Base-by-base conservation (phyloP, 352 stramenopile genomes). In the Paralagenidium karlingii region DNA sequence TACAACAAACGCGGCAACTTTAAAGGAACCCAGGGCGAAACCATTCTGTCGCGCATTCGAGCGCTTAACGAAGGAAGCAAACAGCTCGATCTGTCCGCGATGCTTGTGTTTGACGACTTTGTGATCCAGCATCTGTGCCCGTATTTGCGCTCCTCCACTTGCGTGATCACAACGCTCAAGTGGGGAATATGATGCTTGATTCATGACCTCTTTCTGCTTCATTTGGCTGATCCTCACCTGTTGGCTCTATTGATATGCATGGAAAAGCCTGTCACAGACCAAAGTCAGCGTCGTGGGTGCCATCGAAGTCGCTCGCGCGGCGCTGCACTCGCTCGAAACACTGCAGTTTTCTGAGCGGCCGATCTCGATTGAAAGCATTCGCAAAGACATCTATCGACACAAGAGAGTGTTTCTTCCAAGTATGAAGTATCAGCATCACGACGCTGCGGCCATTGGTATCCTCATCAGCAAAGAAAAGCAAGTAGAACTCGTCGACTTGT, bases 1-100 rank as follows among this genome's bases (percentile, higher is more conserved):
- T 51, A 78, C 45, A 51, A 79, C 39, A 68, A 66, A 33, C 67
- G 65, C 26, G 69, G 74, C 22, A 79, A 78, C 30, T 87, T 87
- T 29, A 78, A 71, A 16, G 58, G 54, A n/a, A 58, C 55, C 0
- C 58, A 83, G 18, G 68, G 70, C 6, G 65, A 81, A 3, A 12
- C 37, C 3, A 69, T 79, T 22, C 49, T 87, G 5, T 57, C 78
- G 21, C 53, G 68, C 12, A 63, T 87, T 16, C 55, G 66, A 1
- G 56, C 55, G 8, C 43, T 87, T 8, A 53, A 53, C 6, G 59
- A 55, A 29, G 45, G 46, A 0, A 52, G 53, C 0, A 55, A 61
- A 9, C 47, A 45, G 27, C 56, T 87, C 3, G 58, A 87, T 45
- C 44, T 87, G 18, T 58, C 67, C 1, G 45, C 56, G 8, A 76